Evolutionary conservation across 2,329 filamentous ascomycete species (phyloP), one percentile per base, ranked within the genome.

Genomic region (Blastomyces emzantsi): DNA sequence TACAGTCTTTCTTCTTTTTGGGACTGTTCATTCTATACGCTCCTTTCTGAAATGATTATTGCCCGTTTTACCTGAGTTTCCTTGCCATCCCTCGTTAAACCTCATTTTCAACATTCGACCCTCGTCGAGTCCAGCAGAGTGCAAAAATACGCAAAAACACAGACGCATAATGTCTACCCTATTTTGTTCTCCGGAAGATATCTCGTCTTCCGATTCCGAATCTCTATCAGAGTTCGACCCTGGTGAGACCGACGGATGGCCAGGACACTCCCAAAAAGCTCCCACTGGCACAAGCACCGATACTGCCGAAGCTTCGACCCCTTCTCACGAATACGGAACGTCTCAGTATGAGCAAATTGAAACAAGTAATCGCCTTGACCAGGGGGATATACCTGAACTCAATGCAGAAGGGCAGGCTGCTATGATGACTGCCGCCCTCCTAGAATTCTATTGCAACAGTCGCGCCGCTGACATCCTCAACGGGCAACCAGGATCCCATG

Each of bases 391-490:
- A 13, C 65, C 65, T 3, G 72, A 73, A 57, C 64, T 73, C 3
- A 73, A 77, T 64, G 67, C 70, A 5, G 73, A 76, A 45, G 72
- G 70, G 4, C 76, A 78, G 67, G 70, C 74, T 45, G 73, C 75
- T 45, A 70, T 79, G 55, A 75, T 80, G 73, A 78, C 78, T 19
- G 71, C 76, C 17, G 76, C 78, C 1, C 68, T 80, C 17, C 70
- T 80, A 4, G 78, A 80, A 63, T 79, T 78, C 63, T 80, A 77
- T 65, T 79, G 76, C 59, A 67, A 75, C 17, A 77, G 69, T 45
- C 74, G 75, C 62, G 78, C 78, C n/a, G 74, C 74, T 28, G 78
- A 80, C 54, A 72, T 78, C 58, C 71, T 80, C 47, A 80, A 79
- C 69, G 70, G 72, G 11, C 73, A 76, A 43, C 64, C 70, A 36